Conservation (phyloP, 768 basidiomycete genomes). For the Vararia minispora region DNA sequence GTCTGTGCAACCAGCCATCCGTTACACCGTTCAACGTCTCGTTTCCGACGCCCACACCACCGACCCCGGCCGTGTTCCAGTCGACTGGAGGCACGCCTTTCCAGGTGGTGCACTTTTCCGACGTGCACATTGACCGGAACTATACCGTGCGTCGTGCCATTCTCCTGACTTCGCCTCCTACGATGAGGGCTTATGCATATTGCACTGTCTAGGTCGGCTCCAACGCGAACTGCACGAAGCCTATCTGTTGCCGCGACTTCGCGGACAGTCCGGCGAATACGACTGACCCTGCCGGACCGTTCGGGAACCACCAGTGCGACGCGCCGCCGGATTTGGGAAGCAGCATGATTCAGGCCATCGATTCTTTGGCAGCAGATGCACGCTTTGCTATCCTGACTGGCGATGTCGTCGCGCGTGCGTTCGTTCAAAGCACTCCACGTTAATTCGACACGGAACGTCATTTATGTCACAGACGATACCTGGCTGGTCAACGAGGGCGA, state of each 20-base stretch:
- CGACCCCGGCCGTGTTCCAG: neutral
- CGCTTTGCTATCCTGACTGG: constrained; percentile 53
- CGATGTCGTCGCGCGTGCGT: constrained; percentile 47
- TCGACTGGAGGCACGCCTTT: neutral
- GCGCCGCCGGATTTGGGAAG: neutral
- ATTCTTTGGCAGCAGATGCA: constrained; percentile 9
- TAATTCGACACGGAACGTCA: no score
- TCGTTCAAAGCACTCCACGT: no score
- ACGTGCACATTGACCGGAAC: constrained; percentile 1
- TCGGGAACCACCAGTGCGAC: neutral
- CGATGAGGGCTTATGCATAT: neutral
- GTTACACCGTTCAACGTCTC: neutral
- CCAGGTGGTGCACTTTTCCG: constrained; percentile 5
- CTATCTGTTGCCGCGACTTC: constrained; percentile 1
- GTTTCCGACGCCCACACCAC: neutral
- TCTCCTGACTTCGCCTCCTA: neutral
- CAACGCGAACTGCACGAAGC: constrained; percentile 4
- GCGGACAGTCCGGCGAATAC: neutral
- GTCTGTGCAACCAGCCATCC: constrained; percentile 2
- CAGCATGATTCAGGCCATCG: constrained; percentile 1
- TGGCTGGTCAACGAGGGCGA: constrained; percentile 31
- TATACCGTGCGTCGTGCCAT: neutral
- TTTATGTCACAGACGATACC: constrained; percentile 27
- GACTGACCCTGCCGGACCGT: constrained; percentile 1
- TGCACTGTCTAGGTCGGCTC: constrained; percentile 1